These are phyloP conservation scores for Pseudogymnoascus sp. DNA, from an alignment of 2,329 filamentous ascomycete species.

Conservation along the genomic window DNA sequence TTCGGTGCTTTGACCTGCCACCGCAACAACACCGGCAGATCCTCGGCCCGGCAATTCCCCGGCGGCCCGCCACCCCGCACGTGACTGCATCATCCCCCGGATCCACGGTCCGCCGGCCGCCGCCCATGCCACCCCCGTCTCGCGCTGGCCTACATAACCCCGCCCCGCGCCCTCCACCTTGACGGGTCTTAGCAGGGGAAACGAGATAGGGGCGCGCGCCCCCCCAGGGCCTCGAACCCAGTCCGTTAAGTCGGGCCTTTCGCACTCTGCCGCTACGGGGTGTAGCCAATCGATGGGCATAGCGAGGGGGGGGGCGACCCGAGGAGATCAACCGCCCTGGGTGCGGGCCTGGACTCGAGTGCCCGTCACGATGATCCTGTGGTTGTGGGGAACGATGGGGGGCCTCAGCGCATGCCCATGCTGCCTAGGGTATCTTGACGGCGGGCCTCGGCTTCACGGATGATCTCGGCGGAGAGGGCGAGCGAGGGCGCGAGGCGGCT, in stretches of 20 bases:
- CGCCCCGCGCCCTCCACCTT: not conserved
- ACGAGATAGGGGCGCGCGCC: not conserved
- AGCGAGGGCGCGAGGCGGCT: conserved; percentile 70
- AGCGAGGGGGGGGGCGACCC: not conserved
- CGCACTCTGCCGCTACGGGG: not conserved
- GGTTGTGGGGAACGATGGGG: not conserved
- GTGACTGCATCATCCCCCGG: not conserved
- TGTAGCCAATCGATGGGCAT: not conserved
- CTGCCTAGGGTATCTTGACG: conserved; percentile 55
- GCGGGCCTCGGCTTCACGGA: conserved; percentile 70
- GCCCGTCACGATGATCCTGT: not conserved
- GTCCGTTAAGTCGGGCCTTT: not conserved
- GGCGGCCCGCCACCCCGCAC: not conserved
- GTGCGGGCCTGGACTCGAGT: not conserved
- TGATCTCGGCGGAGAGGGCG: conserved; percentile 68
- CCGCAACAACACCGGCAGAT: not conserved
- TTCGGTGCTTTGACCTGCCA: not conserved
- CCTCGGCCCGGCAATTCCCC: not conserved
- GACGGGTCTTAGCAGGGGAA: not conserved
- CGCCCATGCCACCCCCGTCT: not conserved
- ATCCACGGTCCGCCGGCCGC: not conserved
- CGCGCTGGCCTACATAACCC: not conserved
- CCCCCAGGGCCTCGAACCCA: not conserved
- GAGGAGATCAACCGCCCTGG: not conserved
- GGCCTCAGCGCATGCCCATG: conserved; percentile 18